Evolutionary conservation across 805 yeast species (phyloP), one percentile per base, ranked within the genome.

Genomic region (Spathaspora girioi): DNA sequence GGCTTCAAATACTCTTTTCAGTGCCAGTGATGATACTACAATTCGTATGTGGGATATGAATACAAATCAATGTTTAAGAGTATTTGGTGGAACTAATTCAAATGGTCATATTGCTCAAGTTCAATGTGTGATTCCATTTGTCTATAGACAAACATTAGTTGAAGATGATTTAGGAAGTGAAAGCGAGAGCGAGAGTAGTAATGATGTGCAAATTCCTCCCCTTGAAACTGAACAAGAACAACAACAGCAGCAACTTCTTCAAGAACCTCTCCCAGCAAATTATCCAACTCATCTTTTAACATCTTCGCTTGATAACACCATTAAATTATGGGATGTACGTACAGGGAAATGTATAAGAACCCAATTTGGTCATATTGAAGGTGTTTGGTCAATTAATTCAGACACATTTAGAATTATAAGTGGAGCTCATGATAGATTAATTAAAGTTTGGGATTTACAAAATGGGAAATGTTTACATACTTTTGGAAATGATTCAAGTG

Each of bases 321-420:
- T 92, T 66, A 90, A 92, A 65, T 68, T 93, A 46, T 92, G 97
- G 97, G 96, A 90, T 59, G 86, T 91, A 29, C 76, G 76, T 55
- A 82, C 94, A 0, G 97, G 97, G 3, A 82, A 83, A 66, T 93
- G 98, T 63, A 81, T 91, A 10, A 78, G 97, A 52, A 94, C 99
- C 0, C 93, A 94, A 67, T 94, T 93, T 72, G 99, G 99, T 2
- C 99, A 94, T 65, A 90, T 93, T 50, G 98, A 94, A 69, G 99
- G 99, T 19, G 97, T 94, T 17, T 93, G 98, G 97, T 90, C 93
- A 43, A 87, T 94, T 50, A 90, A 94, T 15, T 96, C 97, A 0
- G 98, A 94, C 71, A 91, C 92, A 40, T 94, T 94, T 76, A 80
- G 99, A 58, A 88, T 94, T 44, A 88, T 93, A 10, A 85, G 94